Percentiles rank a stretch among this genome's conserved stretches.
phyloP scores from a whole-genome alignment of 306 rosid species.

The Cucumis hystrix region DNA sequence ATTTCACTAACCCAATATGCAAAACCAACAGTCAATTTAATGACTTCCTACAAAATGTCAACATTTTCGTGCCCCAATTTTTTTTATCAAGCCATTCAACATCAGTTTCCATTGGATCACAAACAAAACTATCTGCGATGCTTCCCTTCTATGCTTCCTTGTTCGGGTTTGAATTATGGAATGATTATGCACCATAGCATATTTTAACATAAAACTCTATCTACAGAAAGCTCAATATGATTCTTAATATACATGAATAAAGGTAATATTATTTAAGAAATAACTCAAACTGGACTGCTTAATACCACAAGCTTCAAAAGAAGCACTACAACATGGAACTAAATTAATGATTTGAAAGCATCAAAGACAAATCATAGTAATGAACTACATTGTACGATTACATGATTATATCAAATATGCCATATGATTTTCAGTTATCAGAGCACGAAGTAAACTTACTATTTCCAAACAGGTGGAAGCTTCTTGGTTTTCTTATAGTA shows the following conservation, averaged over 20 bases:
- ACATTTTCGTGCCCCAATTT: background rate
- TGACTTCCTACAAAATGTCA: background rate
- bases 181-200: background rate
- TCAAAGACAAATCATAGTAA: too few relatives aligned
- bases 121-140: background rate
- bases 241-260: background rate
- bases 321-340: background rate
- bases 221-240: background rate
- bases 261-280: background rate
- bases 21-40: background rate
- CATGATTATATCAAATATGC: background rate
- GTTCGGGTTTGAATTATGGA: too few relatives aligned
- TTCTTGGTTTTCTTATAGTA: constrained; percentile 18
- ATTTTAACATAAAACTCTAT: background rate
- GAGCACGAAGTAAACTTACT: background rate
- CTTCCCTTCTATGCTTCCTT: background rate
- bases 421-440: background rate
- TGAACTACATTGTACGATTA: background rate
- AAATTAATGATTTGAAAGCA: background rate
- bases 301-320: background rate
- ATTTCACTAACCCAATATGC: background rate
- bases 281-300: background rate
- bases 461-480: constrained; percentile 18
- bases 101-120: background rate
- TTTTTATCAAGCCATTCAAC: background rate